These are phyloP conservation scores for Pseudonitzschia multiseries DNA, from an alignment of 108 stramenopile species.

Conservation along the genomic window DNA sequence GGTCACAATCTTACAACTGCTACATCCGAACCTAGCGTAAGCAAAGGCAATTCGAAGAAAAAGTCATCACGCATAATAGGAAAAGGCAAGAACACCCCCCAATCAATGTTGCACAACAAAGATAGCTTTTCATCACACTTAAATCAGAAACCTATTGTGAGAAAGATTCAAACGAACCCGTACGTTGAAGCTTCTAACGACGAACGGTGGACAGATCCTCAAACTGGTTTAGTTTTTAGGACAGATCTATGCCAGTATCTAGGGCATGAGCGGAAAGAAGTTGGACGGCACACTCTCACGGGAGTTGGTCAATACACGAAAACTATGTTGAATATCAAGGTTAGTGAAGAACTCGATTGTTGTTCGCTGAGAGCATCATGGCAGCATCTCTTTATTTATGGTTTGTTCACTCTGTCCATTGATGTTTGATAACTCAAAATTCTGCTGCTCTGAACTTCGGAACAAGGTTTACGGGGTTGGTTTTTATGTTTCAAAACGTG, in stretches of 20 bases:
- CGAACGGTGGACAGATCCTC: constrained; percentile 72
- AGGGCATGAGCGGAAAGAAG: constrained; percentile 68
- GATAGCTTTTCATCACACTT: constrained; percentile 18
- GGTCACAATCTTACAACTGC: constrained; percentile 7
- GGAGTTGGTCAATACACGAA: constrained; percentile 83
- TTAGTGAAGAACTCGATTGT: constrained; percentile 19
- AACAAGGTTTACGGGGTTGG: constrained; percentile 82
- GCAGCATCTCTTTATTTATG: background rate
- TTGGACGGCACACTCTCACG: constrained; percentile 77
- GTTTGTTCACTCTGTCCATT: background rate
- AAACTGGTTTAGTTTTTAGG: constrained; percentile 67
- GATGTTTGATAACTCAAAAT: no score
- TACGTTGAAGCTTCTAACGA: constrained; percentile 72
- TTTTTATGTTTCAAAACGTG: constrained; percentile 77
- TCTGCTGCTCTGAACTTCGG: background rate
- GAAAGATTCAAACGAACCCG: constrained; percentile 68
- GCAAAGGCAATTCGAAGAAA: background rate
- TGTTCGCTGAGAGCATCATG: background rate
- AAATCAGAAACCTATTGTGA: constrained; percentile 19
- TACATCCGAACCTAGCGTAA: background rate
- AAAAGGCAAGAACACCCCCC: background rate
- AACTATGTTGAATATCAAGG: constrained; percentile 81
- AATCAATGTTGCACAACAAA: background rate
- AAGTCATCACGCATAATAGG: background rate
- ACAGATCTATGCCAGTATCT: constrained; percentile 75